These are phyloP conservation scores for Vaccinium darrowii DNA, from an alignment of 148 eudicot genomes.

Conservation along the genomic window DNA sequence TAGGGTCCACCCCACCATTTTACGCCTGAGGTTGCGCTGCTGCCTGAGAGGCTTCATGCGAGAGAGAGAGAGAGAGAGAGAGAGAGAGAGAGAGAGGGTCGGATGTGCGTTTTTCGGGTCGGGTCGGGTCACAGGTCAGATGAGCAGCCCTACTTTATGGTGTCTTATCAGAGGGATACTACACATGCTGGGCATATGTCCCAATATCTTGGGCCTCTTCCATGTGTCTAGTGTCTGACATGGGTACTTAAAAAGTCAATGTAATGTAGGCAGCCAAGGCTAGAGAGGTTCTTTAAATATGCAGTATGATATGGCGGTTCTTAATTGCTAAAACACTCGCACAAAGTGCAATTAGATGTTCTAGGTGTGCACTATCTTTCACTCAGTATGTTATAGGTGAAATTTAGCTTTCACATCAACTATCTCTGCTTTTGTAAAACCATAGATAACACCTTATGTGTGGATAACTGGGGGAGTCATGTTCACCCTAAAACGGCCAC, in stretches of 20 bases:
- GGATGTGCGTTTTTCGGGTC: too few relatives aligned
- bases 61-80: too few relatives aligned
- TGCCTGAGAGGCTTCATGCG: too few relatives aligned
- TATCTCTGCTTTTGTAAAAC: neutral
- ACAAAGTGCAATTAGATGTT: constrained; percentile 3
- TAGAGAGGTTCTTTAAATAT: neutral
- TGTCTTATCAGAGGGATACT: neutral
- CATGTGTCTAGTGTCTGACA: neutral
- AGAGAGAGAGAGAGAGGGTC: too few relatives aligned
- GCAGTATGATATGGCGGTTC: neutral
- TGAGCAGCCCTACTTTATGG: neutral
- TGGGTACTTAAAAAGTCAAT: neutral
- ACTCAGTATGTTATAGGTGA: neutral
- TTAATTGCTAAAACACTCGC: neutral
- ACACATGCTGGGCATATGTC: neutral
- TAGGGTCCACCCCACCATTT: too few relatives aligned
- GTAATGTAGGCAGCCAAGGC: neutral
- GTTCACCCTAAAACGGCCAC: neutral
- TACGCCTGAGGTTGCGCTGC: too few relatives aligned
- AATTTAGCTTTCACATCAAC: neutral
- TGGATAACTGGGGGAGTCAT: neutral
- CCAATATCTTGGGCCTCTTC: neutral
- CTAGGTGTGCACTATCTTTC: neutral
- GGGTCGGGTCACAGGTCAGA: too few relatives aligned
- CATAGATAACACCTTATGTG: neutral